phyloP scores from a whole-genome alignment of 768 basidiomycete genomes.

The Roridomyces roridus region DNA sequence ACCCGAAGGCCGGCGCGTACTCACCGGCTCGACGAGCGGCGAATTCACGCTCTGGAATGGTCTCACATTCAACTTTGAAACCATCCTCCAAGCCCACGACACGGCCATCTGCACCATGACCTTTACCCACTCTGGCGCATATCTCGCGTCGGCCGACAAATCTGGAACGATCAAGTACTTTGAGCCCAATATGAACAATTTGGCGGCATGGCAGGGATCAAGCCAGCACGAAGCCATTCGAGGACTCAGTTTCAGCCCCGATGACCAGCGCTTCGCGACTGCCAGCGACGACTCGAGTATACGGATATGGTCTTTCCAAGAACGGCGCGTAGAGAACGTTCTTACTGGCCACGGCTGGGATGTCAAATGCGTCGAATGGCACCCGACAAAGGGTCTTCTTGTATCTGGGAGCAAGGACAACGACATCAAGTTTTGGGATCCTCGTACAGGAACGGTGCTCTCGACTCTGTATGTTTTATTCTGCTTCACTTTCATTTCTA shows the following conservation, averaged over 20 bases:
- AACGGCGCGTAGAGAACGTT: slow-evolving; percentile 86
- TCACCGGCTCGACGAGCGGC: slow-evolving; percentile 95
- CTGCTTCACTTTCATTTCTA: not conserved
- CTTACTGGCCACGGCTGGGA: slow-evolving; percentile 99
- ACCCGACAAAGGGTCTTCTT: slow-evolving; percentile 93
- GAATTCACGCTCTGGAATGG: slow-evolving; percentile 99
- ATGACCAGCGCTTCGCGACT: slow-evolving; percentile 91
- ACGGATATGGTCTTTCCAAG: slow-evolving; percentile 94
- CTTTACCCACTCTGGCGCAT: slow-evolving; percentile 94
- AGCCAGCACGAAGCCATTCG: slow-evolving; percentile 87
- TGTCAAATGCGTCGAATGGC: slow-evolving; percentile 98
- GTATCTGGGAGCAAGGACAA: slow-evolving; percentile 98
- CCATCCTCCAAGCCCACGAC: slow-evolving; percentile 98
- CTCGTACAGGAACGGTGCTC: slow-evolving; percentile 87
- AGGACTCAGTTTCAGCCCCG: slow-evolving; percentile 89
- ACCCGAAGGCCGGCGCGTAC: slow-evolving; percentile 89
- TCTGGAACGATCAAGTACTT: slow-evolving; percentile 97
- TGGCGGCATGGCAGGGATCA: slow-evolving; percentile 93
- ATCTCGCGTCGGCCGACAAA: slow-evolving; percentile 92
- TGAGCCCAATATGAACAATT: slow-evolving; percentile 98
- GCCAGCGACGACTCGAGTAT: slow-evolving; percentile 96
- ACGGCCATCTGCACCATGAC: slow-evolving; percentile 88
- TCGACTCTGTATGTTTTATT: slow-evolving; percentile 77
- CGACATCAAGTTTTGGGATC: slow-evolving; percentile 99
- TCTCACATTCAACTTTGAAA: slow-evolving; percentile 99